Base-by-base conservation (phyloP, 352 stramenopile species). In the Phytopythium aichiense region DNA sequence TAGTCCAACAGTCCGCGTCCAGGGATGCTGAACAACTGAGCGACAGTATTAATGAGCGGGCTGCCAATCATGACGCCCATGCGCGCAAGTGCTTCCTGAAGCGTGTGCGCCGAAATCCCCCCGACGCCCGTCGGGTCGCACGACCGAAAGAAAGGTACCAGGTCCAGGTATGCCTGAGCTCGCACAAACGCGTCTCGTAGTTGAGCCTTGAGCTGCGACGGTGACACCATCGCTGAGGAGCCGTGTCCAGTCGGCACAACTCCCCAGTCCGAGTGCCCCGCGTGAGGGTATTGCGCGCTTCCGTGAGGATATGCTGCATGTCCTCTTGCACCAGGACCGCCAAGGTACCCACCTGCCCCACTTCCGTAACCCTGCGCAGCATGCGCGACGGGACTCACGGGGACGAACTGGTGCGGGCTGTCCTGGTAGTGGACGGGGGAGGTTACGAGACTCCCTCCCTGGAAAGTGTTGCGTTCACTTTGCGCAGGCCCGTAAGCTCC, bases 1-100 rank as follows among this genome's bases (percentile, higher is more conserved):
- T 90, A 90, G 62, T 90, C 75, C n/a, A 88, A 60, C n/a, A 84
- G 37, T 1, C 66, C 67, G 1, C 68, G 71, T 1, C 66, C 65
- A 20, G 66, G 66, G 7, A 73, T 66, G 8, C 61, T 67, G 42
- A 87, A 90, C 12, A 80, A 59, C 62, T 84, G 73, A 20, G 63
- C 60, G 31, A 88, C 73, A 15, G 33, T 61, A 38, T 82, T 65
- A 3, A 84, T 38, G 0, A 74, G n/a, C 12, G 69, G 57, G 23
- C 65, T 60, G 8, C 69, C 37, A 15, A 90, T 46, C 7, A 74
- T 66, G 1, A 90, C 69, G 2, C 81, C 76, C 56, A 87, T 70
- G 49, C 70, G 73, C 2, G 58, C 58, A 6, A 90, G 65, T 12
- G 72, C 73, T 37, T 87, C 75, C 38, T 90, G 77, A 11, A 90